Percentiles rank a stretch among this genome's conserved stretches.
phyloP scores from a whole-genome alignment of 192 early-diverging fungal species.

The Gryganskiella cystojenkinii region DNA sequence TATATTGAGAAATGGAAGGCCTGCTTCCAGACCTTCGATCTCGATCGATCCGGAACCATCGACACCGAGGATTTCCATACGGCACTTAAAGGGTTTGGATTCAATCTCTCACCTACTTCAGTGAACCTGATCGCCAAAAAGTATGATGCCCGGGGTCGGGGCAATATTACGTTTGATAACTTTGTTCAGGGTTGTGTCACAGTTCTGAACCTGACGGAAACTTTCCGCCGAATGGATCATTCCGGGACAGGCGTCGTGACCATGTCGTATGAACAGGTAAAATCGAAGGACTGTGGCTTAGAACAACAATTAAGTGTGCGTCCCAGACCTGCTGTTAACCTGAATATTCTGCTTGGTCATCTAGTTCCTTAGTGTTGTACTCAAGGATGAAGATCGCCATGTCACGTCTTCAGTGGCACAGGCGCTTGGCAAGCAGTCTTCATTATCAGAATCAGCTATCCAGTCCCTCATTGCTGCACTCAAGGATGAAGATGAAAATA shows the following conservation, averaged over 20 bases:
- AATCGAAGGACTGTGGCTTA: no score
- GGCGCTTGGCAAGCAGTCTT: no score
- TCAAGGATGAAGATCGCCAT: no score
- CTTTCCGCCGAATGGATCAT: slow-evolving; percentile 66
- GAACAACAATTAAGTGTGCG: no score
- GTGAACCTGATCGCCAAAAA: slow-evolving; percentile 36
- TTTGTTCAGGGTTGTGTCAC: slow-evolving; percentile 72
- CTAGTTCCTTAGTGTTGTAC: no score
- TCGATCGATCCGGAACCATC: slow-evolving; percentile 74
- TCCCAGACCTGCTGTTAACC: no score
- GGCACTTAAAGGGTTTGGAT: slow-evolving; percentile 52
- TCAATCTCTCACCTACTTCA: slow-evolving; percentile 38
- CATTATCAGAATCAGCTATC: no score
- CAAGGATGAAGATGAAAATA: no score
- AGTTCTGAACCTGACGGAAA: slow-evolving; percentile 68
- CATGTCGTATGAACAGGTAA: slow-evolving; percentile 66
- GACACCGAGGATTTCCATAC: slow-evolving; percentile 54
- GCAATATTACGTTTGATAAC: slow-evolving; percentile 48
- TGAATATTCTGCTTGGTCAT: no score
- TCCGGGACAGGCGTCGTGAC: slow-evolving; percentile 67
- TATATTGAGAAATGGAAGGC: slow-evolving; percentile 80
- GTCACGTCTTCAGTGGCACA: no score
- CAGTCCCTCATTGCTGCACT: no score
- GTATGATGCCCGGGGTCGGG: slow-evolving; percentile 63
- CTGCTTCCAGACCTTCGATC: slow-evolving; percentile 74